Conservation (phyloP, 2,329 filamentous ascomycete species). For the Aspergillus bombycis region DNA sequence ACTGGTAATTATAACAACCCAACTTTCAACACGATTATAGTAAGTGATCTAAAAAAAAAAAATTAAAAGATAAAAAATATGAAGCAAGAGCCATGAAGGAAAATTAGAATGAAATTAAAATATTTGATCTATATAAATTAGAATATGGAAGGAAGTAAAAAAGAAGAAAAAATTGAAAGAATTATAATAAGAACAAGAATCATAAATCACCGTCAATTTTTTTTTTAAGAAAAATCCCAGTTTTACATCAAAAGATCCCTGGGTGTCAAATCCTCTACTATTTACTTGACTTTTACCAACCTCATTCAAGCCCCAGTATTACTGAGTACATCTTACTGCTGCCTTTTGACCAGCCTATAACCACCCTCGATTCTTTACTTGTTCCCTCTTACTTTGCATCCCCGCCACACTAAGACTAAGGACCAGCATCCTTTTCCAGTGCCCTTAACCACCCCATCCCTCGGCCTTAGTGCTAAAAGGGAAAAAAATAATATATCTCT, state of each 20-base stretch:
- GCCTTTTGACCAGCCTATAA: constrained; percentile 2
- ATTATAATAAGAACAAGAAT: constrained; percentile 1
- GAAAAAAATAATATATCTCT: constrained; percentile 24
- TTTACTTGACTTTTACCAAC: constrained; percentile 1
- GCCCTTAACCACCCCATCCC: constrained; percentile 15
- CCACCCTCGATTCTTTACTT: constrained; percentile 1
- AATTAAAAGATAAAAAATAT: not conserved
- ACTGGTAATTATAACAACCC: constrained; percentile 9
- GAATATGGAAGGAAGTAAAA: too few relatives aligned
- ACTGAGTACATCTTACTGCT: not conserved
- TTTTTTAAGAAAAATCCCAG: not conserved
- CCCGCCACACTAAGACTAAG: constrained; percentile 26
- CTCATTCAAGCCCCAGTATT: constrained; percentile 7
- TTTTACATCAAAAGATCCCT: not conserved
- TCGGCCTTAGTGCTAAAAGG: constrained; percentile 22
- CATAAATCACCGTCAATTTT: not conserved
- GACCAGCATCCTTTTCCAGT: constrained; percentile 16
- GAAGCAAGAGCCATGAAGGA: not conserved
- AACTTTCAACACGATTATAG: constrained; percentile 4
- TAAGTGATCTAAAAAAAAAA: constrained; percentile 2
- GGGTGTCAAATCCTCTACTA: not conserved
- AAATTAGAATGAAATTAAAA: not conserved
- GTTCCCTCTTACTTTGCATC: constrained; percentile 7
- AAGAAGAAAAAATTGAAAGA: not conserved
- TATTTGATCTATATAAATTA: constrained; percentile 1